Conservation (phyloP, 805 yeast species). For the Candida piceae region DNA sequence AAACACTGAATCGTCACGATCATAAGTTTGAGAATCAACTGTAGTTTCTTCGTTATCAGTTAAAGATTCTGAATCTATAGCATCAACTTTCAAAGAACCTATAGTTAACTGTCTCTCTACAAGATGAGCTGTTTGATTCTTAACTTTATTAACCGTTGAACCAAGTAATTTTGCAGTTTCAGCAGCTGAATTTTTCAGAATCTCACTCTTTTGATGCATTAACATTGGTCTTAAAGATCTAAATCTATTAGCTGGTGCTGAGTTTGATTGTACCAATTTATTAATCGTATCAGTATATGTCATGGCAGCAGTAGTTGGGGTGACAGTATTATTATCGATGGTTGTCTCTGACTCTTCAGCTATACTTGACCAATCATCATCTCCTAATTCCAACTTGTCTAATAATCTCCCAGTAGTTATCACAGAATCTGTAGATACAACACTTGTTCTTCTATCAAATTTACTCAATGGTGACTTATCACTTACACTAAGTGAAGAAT, state of each 20-base stretch:
- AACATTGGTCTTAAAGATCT: slow-evolving; percentile 27
- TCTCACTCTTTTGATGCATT: slow-evolving; percentile 9
- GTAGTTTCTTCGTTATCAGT: slow-evolving; percentile 2
- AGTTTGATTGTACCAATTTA: too few relatives aligned
- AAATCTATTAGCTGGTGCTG: slow-evolving; percentile 27
- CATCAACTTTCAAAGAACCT: slow-evolving; percentile 16
- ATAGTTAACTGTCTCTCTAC: slow-evolving; percentile 6
- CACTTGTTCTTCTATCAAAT: slow-evolving; percentile 17
- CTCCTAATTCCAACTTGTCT: slow-evolving; percentile 29
- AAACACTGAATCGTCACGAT: neutral
- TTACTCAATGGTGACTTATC: slow-evolving; percentile 11
- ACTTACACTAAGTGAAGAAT: neutral
- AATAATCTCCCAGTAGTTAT: slow-evolving; percentile 29
- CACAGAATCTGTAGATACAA: slow-evolving; percentile 22
- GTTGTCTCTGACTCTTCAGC: slow-evolving; percentile 2
- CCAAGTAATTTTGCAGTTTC: slow-evolving; percentile 22
- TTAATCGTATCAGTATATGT: too few relatives aligned
- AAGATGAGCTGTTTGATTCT: slow-evolving; percentile 9
- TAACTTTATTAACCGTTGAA: slow-evolving; percentile 17
- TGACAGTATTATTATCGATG: neutral
- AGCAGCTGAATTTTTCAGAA: slow-evolving; percentile 14
- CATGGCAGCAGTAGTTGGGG: too few relatives aligned
- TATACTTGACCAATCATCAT: slow-evolving; percentile 25
- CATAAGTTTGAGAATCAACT: too few relatives aligned
- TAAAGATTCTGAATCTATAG: slow-evolving; percentile 2